Base-by-base conservation (phyloP, 2,329 filamentous ascomycete species). In the Sordariomycetes sp. region DNA sequence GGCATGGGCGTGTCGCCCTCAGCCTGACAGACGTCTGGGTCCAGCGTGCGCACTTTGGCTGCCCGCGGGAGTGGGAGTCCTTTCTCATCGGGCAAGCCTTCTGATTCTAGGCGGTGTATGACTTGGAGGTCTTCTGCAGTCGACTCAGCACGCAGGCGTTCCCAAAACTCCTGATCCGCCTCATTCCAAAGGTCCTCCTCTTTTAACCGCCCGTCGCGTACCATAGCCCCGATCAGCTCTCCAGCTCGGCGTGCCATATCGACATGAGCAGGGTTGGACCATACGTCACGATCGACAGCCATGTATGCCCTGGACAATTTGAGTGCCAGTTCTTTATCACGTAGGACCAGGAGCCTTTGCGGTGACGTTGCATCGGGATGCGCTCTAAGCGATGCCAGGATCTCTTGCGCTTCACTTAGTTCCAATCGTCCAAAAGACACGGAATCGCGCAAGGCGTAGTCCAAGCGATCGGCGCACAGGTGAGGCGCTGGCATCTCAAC, bases 391-490 rank as follows among this genome's bases (percentile, higher is more conserved):
- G 42, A 44, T 8, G 32, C 35, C 16, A 56, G 34, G 14, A 59
- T 37, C 5, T 41, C 26, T 21, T 32, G 46, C 0, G 49, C 55
- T n/a, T 57, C 48, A 12, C 46, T 39, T 1, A 56, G 30, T 4
- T 37, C n/a, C 16, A 62, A 39, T 14, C 55, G 49, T 1, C 45
- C 48, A 23, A 58, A 55, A 2, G 42, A 48, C 2, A 58, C 47
- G 1, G 50, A 34, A 31, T 61, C 58, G 15, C 57, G 57, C 17
- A 62, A 42, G 14, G 51, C 47, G 34, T 62, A 62, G 41, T 62
- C 58, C 7, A 61, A 47, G 21, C 58, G 48, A 37, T 62, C 58
- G 16, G 58, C 57, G 36, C 57, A 62, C 3, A 62, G 53, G 20
- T 51, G 55, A 6, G 58, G 58, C 18, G 58, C 43, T 6, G 51